phyloP scores from a whole-genome alignment of 805 yeast genomes.

The Spathaspora boniae region DNA sequence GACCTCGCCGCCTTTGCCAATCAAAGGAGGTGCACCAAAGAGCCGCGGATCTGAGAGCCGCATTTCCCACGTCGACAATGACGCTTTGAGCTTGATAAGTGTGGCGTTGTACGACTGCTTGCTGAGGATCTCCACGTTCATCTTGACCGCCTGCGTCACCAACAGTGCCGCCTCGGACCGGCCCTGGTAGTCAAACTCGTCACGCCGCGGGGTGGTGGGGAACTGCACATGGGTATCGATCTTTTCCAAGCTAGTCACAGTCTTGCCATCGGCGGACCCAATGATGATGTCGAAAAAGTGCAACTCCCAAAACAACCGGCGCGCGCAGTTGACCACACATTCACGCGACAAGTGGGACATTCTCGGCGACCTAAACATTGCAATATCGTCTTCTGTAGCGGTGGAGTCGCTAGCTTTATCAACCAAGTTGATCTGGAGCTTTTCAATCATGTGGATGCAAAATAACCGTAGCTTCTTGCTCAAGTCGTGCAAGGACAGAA shows the following conservation, averaged over 20 bases:
- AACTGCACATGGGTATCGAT: conserved; percentile 36
- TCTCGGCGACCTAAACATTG: conserved; percentile 13
- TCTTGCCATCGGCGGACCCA: conserved; percentile 52
- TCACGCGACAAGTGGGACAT: conserved; percentile 11
- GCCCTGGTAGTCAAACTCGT: conserved; percentile 37
- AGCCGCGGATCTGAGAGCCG: conserved; percentile 25
- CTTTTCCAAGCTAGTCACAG: conserved; percentile 16
- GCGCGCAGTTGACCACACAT: conserved; percentile 25
- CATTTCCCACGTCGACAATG: conserved; percentile 50
- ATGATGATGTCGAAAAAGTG: conserved; percentile 50
- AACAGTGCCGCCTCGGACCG: conserved; percentile 16
- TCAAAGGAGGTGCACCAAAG: conserved; percentile 23
- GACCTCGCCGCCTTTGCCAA: conserved; percentile 40
- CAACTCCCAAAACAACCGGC: conserved; percentile 51
- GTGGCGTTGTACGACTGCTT: conserved; percentile 35
- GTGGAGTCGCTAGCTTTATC: conserved; percentile 19
- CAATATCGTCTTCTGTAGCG: neutral
- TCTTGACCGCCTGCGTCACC: conserved; percentile 31
- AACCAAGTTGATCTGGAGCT: conserved; percentile 35
- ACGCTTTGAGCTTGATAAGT: conserved; percentile 38
- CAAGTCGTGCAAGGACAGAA: conserved; percentile 49
- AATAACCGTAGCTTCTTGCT: conserved; percentile 41
- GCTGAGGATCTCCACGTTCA: conserved; percentile 44
- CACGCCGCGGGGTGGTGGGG: conserved; percentile 34
- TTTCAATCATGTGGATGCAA: conserved; percentile 35